A percentile compares a stretch with the other conserved stretches of the same genome.
Conservation (phyloP, 73 alveolate genomes). For the Paramecium sonneborni region DNA sequence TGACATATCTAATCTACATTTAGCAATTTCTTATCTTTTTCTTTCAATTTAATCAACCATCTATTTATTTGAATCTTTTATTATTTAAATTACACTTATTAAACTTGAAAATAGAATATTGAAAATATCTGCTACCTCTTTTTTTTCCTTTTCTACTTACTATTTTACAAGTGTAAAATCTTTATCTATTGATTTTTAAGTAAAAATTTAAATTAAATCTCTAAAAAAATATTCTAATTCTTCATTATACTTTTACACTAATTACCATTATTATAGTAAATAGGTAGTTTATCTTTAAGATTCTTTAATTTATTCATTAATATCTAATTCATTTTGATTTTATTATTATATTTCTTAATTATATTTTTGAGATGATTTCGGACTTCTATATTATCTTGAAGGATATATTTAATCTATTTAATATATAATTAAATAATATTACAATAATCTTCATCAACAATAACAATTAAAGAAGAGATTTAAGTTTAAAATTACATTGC, state of each 20-base stretch:
- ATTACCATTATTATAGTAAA: background rate
- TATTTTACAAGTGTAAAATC: background rate
- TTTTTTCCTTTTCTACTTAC: background rate
- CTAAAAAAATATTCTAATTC: slow-evolving; percentile 1
- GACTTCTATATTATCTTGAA: background rate
- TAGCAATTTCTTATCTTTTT: slow-evolving; percentile 38
- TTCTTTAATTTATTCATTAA: slow-evolving; percentile 2
- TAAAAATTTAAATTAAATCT: background rate
- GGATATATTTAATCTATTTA: slow-evolving; percentile 37
- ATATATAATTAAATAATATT: background rate
- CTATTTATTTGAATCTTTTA: background rate
- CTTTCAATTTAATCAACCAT: background rate
- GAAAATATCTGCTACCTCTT: background rate
- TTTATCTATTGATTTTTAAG: background rate
- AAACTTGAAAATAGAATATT: background rate
- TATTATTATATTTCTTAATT: background rate
- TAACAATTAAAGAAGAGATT: background rate
- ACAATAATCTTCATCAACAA: slow-evolving; percentile 40
- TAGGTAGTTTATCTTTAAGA: background rate
- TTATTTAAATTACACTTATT: background rate
- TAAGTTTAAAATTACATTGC: background rate
- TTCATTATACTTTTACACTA: slow-evolving; percentile 26
- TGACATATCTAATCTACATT: slow-evolving; percentile 14
- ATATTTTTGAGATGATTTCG: background rate
- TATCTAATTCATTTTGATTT: background rate